Conservation (phyloP, 306 rosid genomes). For the Prunus fruticosa region DNA sequence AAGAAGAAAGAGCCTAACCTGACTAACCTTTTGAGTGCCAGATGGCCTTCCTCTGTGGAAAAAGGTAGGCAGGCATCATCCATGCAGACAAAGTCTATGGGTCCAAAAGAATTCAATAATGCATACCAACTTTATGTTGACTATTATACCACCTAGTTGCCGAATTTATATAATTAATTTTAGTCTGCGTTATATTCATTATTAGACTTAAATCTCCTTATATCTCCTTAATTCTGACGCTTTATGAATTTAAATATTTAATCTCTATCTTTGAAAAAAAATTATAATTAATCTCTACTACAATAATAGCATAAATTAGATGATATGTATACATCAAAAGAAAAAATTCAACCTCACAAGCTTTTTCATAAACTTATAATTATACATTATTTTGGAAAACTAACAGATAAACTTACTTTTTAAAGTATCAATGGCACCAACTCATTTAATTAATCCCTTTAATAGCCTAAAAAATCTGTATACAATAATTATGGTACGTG, state of each 20-base stretch:
- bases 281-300: no score
- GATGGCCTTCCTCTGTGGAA: neutral
- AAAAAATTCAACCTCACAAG: neutral
- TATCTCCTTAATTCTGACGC: neutral
- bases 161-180: neutral
- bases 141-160: neutral
- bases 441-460: neutral
- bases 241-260: no score
- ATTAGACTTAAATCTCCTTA: neutral
- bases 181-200: neutral
- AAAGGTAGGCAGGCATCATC: neutral
- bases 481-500: fast-evolving
- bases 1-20: no score
- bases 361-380: neutral
- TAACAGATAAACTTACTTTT: neutral
- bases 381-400: neutral
- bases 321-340: no score
- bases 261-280: no score
- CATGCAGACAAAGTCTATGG: neutral
- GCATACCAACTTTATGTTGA: neutral
- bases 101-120: neutral
- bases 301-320: no score
- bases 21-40: no score
- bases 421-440: neutral
- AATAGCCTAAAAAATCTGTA: no score